Percentiles rank a stretch among this genome's conserved stretches.
phyloP scores from a whole-genome alignment of 2,329 filamentous ascomycete genomes.

The Trichoderma lentiforme region DNA sequence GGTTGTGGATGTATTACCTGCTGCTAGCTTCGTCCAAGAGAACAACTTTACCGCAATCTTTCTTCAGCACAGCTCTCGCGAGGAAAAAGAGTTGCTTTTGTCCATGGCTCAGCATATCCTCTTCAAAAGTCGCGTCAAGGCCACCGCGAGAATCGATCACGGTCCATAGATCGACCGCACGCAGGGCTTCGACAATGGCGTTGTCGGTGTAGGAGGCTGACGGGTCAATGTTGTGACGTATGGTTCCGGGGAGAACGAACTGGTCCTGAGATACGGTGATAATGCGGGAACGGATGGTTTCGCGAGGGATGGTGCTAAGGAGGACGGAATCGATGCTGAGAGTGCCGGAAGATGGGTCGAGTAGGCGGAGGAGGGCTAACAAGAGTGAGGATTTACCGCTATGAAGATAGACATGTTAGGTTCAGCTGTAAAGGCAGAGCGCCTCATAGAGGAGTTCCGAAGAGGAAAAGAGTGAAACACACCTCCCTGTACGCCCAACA shows the following conservation, averaged over 20 bases:
- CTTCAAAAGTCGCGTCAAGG: constrained; percentile 35
- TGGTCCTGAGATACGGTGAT: constrained; percentile 50
- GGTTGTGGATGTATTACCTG: constrained; percentile 24
- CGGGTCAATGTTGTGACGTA: constrained; percentile 49
- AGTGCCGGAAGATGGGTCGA: constrained; percentile 37
- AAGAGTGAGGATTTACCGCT: constrained; percentile 53
- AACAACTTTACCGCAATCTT: constrained; percentile 37
- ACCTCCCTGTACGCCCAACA: constrained; percentile 21
- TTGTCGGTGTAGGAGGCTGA: constrained; percentile 29
- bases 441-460: too few species aligned
- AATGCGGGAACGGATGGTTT: constrained; percentile 42
- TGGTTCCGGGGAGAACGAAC: constrained; percentile 43
- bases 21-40: constrained; percentile 44
- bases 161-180: constrained; percentile 42
- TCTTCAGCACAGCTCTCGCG: constrained; percentile 44
- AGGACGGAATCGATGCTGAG: constrained; percentile 45
- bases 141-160: constrained; percentile 38
- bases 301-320: constrained; percentile 39
- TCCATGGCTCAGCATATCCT: constrained; percentile 40
- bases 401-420: neutral
- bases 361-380: constrained; percentile 45
- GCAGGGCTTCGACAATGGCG: constrained; percentile 39
- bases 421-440: constrained; percentile 19
- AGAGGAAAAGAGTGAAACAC: constrained; percentile 14
- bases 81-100: constrained; percentile 51